Conservation (phyloP, 768 basidiomycete species). For the Termitomyces sp. region DNA sequence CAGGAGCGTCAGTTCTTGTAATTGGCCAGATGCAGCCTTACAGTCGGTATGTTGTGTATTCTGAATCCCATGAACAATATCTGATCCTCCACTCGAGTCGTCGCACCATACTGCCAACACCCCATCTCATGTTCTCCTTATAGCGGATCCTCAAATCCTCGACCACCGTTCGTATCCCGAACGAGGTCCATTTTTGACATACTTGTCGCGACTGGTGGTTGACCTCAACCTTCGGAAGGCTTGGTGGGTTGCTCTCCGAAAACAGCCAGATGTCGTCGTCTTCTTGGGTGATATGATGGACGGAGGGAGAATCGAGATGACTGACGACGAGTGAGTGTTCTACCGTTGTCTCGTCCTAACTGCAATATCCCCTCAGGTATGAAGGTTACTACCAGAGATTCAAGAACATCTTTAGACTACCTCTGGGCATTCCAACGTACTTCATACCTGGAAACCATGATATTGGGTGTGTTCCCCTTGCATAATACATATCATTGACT, state of each 20-base stretch:
- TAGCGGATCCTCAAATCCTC: slow-evolving; percentile 87
- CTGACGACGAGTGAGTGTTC: slow-evolving; percentile 61
- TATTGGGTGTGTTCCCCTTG: slow-evolving; percentile 51
- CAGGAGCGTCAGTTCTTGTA: slow-evolving; percentile 42
- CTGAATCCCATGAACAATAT: background rate
- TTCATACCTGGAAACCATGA: slow-evolving; percentile 93
- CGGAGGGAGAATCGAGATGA: slow-evolving; percentile 64
- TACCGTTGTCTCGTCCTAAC: too few relatives aligned
- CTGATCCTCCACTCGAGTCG: background rate
- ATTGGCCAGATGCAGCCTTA: slow-evolving; percentile 54
- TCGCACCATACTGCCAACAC: background rate
- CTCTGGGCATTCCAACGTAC: slow-evolving; percentile 49
- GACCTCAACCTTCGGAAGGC: slow-evolving; percentile 84
- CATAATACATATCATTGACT: background rate
- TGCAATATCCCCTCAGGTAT: slow-evolving; percentile 57
- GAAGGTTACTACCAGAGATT: slow-evolving; percentile 66
- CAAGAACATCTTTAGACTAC: slow-evolving; percentile 59
- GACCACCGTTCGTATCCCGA: slow-evolving; percentile 72
- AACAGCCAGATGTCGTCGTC: slow-evolving; percentile 68
- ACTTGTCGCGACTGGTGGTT: slow-evolving; percentile 60
- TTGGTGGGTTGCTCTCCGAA: slow-evolving; percentile 65
- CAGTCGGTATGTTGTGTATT: slow-evolving; percentile 22
- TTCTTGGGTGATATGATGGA: slow-evolving; percentile 96
- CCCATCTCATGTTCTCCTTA: slow-evolving; percentile 61
- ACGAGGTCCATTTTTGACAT: slow-evolving; percentile 50